A percentile compares a stretch with the other conserved stretches of the same genome.
Conservation (phyloP, 2,329 filamentous ascomycete species). For the Neonectria magnoliae region DNA sequence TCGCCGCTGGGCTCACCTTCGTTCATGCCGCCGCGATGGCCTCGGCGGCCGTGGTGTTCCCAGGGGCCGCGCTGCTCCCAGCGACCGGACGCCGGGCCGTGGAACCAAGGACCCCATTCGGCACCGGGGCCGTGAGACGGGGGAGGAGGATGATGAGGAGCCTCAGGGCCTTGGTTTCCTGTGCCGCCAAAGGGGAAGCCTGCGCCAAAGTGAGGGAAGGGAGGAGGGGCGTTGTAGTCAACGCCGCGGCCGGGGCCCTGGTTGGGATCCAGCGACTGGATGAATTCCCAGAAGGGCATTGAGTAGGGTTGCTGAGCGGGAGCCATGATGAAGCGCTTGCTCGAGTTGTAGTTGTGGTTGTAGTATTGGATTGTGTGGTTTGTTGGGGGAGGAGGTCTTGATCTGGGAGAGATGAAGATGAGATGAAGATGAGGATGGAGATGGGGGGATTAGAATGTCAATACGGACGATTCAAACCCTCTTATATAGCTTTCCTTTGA, state of each 20-base stretch:
- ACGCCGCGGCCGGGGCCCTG: conserved; percentile 49
- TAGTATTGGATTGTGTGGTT: conserved; percentile 7
- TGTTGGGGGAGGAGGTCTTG: conserved; percentile 14
- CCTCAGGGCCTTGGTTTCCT: conserved; percentile 19
- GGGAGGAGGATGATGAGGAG: conserved; percentile 4
- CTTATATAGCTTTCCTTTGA: conserved; percentile 1
- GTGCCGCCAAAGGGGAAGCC: conserved; percentile 49
- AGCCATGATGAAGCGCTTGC: conserved; percentile 38
- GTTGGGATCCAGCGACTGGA: conserved; percentile 48
- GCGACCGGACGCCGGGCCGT: conserved; percentile 27
- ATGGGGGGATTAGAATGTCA: not conserved
- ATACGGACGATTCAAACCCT: not conserved
- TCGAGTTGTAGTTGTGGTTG: conserved; percentile 7
- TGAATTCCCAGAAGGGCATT: conserved; percentile 48
- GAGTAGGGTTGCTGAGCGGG: conserved; percentile 37
- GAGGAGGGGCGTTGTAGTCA: conserved; percentile 47
- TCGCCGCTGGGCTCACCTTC: conserved; percentile 34
- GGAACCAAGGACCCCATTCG: conserved; percentile 40
- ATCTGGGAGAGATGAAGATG: conserved; percentile 18
- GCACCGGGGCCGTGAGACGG: conserved; percentile 37
- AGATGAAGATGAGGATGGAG: not conserved
- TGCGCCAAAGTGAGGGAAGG: conserved; percentile 38
- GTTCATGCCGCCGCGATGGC: conserved; percentile 36
- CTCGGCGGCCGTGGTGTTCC: conserved; percentile 32
- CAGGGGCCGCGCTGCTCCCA: conserved; percentile 33